phyloP scores from a whole-genome alignment of 148 eudicot species.

The Mesembryanthemum crystallinum region DNA sequence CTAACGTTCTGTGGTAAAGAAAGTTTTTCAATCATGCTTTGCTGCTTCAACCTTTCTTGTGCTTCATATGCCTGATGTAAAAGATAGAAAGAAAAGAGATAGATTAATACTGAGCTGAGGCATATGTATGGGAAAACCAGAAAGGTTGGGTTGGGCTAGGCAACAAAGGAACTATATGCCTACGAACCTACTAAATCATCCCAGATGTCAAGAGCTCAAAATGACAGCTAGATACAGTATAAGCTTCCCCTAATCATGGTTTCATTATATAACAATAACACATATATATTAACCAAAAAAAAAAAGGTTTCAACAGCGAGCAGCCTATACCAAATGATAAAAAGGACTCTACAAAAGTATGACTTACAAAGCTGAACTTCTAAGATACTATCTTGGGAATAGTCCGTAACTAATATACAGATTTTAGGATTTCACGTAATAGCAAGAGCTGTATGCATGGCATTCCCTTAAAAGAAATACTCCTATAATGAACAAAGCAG shows the following conservation, averaged over 20 bases:
- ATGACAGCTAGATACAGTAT: not conserved
- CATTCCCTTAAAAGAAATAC: not conserved
- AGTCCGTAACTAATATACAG: not conserved
- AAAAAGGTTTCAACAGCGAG: not conserved
- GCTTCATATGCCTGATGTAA: conserved; percentile 70
- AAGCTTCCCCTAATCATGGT: not conserved
- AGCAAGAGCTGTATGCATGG: not conserved
- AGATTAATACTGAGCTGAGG: not conserved
- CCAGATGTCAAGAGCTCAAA: not conserved
- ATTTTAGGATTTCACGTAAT: too few relatives aligned
- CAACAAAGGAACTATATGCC: not conserved
- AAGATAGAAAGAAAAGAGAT: not conserved
- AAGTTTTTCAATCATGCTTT: conserved; percentile 56
- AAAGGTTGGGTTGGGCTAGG: not conserved
- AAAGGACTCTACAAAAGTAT: not conserved
- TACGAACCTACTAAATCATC: not conserved
- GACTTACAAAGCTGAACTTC: not conserved
- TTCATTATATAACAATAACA: not conserved
- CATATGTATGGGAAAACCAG: conserved; percentile 3
- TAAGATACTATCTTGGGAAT: not conserved
- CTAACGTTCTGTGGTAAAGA: conserved; percentile 64
- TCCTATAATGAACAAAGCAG: not conserved
- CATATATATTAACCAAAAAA: not conserved
- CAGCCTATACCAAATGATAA: not conserved
- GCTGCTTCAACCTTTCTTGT: conserved; percentile 73